Evolutionary conservation across 2,329 filamentous ascomycete species (phyloP), one percentile per base, ranked within the genome.

Genomic region (Cytospora piceae): DNA sequence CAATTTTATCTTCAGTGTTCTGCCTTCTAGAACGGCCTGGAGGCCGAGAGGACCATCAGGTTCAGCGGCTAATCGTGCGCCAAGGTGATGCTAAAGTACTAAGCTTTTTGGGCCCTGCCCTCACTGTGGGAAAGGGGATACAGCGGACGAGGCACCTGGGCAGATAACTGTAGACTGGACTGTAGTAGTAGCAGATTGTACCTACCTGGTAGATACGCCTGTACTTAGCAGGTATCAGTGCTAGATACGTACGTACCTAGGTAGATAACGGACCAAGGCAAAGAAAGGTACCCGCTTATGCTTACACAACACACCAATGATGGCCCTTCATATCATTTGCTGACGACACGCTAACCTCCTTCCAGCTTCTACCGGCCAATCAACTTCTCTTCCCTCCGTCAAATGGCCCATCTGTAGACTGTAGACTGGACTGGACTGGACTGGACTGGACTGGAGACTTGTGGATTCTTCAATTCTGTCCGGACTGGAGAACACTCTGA

Each of bases 241-340:
- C 32, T 5, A 6, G 8, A 8, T 15, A 9, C 17, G 15, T 42
- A 42, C 15, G 17, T 42, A 39, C 2, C 8, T 37, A 37, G 6
- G 12, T 15, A 39, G 37, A 17, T 39, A 39, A 20, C 17, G 51
- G 32, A 8, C 6, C 12, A 34, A 37, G 34, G 11, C 11, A 37
- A 52, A 31, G 54, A 22, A 29, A 56, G 9, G 31, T 49, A 34
- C 60, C 60, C 60, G 60, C 60, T 57, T 63, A 57, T 63, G 34
- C 53, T 51, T 51, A 54, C 29, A 29, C 20, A n/a, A 57, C 42
- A 17, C 20, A 37, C 60, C 60, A 63, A 63, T 54, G 27, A 57
- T 20, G 3, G 12, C 11, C 39, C n/a, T 27, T 27, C 22, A 14
- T 27, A 24, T n/a, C 17, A 3, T 1, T 15, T 15, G 17, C 17